Conservation (phyloP, 345 rosid genomes). For the Syzygium grande region DNA sequence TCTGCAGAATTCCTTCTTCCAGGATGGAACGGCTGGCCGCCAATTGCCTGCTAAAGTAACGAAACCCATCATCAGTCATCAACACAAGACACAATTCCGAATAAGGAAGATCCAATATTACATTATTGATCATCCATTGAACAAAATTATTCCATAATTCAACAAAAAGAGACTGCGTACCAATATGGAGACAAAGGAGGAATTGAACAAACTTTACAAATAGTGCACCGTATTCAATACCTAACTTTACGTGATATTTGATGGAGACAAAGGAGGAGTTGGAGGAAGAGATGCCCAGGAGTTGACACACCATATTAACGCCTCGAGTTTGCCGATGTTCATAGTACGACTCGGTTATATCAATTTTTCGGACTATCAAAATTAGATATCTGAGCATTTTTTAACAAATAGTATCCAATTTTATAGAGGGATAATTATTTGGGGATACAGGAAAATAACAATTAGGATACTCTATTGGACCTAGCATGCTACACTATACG, state of each 20-base stretch:
- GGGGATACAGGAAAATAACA: neutral
- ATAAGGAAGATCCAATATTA: too few relatives aligned
- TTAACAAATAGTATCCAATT: neutral
- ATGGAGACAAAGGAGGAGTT: neutral
- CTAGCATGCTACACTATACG: neutral
- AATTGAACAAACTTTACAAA: too few relatives aligned
- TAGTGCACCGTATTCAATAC: too few relatives aligned
- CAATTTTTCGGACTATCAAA: neutral
- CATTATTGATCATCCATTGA: too few relatives aligned
- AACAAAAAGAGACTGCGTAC: too few relatives aligned
- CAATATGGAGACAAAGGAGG: too few relatives aligned
- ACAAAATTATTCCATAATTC: too few relatives aligned
- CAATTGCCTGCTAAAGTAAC: neutral
- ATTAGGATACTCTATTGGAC: neutral
- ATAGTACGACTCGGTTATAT: neutral
- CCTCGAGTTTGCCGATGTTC: neutral
- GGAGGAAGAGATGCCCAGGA: neutral
- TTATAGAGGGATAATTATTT: neutral
- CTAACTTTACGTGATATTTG: neutral
- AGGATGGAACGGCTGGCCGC: slow-evolving; percentile 1
- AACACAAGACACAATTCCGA: neutral
- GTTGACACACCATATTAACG: neutral
- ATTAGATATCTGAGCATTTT: neutral
- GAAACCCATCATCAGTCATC: neutral
- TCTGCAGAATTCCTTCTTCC: slow-evolving; percentile 7